Conservation (phyloP, 495 filamentous ascomycete genomes). For the Platismatia glauca region DNA sequence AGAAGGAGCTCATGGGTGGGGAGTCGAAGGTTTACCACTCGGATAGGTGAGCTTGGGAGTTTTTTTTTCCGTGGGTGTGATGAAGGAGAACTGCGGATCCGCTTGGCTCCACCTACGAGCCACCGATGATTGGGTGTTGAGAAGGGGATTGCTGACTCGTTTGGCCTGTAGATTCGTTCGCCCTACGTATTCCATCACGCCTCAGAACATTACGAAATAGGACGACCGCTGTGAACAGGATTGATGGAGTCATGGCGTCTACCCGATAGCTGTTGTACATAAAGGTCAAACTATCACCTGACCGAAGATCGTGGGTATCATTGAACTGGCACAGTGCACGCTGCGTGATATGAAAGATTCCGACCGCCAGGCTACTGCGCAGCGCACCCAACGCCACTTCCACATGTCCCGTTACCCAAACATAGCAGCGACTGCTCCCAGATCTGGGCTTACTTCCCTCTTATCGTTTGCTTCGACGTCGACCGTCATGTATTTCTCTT, state of each 20-base stretch:
- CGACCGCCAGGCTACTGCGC: not conserved
- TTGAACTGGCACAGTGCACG: not conserved
- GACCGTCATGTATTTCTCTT: conserved; percentile 48
- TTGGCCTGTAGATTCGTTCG: conserved; percentile 50
- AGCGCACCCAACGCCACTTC: not conserved
- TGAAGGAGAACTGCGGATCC: not conserved
- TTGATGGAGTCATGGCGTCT: conserved; percentile 12
- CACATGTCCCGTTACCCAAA: conserved; percentile 41
- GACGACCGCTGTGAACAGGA: not conserved
- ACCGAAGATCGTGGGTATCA: not conserved
- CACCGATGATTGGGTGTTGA: not conserved
- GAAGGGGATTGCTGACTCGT: not conserved
- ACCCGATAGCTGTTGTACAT: conserved; percentile 9
- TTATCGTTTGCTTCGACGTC: conserved; percentile 37
- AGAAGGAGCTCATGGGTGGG: conserved; percentile 78
- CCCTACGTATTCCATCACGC: conserved; percentile 59
- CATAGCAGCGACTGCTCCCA: conserved; percentile 59
- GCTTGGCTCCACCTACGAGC: not conserved
- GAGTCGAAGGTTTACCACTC: conserved; percentile 77
- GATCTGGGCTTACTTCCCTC: conserved; percentile 51
- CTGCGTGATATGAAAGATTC: conserved; percentile 1
- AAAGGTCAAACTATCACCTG: not conserved
- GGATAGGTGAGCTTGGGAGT: conserved; percentile 58
- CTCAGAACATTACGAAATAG: conserved; percentile 40
- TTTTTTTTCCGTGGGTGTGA: too few relatives aligned